Percentiles rank a stretch among this genome's conserved stretches.
Evolutionary conservation across 192 early-diverging fungal species (phyloP).

Genomic region (Geranomyces variabilis): DNA sequence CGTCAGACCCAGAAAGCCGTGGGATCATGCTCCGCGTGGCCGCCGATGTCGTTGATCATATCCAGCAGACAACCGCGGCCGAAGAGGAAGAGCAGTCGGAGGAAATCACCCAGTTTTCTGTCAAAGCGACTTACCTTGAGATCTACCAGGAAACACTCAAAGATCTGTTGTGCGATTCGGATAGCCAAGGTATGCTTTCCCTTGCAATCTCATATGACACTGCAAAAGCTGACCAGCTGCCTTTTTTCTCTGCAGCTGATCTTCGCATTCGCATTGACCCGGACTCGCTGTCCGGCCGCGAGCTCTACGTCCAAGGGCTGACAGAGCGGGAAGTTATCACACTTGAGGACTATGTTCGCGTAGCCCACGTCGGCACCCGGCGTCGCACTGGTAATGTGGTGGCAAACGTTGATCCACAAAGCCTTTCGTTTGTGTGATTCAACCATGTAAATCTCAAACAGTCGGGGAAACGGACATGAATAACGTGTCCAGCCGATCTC

Average conservation of each 20-base stretch:
- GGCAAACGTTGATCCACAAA: background rate
- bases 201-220: background rate
- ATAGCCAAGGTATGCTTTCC: slow-evolving; percentile 26
- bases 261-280: slow-evolving; percentile 52
- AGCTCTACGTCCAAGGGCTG: slow-evolving; percentile 50
- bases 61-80: slow-evolving; percentile 2
- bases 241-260: slow-evolving; percentile 25
- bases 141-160: slow-evolving; percentile 49
- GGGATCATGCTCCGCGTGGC: slow-evolving; percentile 36
- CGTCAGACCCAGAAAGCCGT: slow-evolving; percentile 4
- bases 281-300: slow-evolving; percentile 37
- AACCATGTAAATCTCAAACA: background rate
- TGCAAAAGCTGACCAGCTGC: background rate
- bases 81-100: background rate
- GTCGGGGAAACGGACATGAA: slow-evolving; percentile 57
- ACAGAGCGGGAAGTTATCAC: slow-evolving; percentile 36
- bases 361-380: slow-evolving; percentile 37
- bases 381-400: slow-evolving; percentile 31
- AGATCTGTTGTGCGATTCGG: slow-evolving; percentile 42
- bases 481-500: slow-evolving; percentile 61
- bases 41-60: slow-evolving; percentile 26
- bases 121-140: slow-evolving; percentile 50
- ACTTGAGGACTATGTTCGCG: slow-evolving; percentile 34
- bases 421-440: background rate
- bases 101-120: slow-evolving; percentile 36